These are phyloP conservation scores for Anethum foeniculum DNA, from an alignment of 140 eudicot genomes.

Conservation along the genomic window DNA sequence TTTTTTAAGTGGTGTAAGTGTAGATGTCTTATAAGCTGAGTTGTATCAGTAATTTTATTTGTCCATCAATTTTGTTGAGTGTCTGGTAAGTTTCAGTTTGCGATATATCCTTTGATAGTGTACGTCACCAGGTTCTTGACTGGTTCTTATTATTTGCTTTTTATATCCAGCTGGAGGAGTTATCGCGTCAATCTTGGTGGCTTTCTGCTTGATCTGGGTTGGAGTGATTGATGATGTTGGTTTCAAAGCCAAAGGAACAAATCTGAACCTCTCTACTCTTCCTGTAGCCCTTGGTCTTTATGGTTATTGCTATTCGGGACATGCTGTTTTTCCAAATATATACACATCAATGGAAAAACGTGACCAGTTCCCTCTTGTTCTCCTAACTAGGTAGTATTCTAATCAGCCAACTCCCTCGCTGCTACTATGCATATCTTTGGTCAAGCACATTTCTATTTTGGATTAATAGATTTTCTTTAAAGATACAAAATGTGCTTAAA, in stretches of 20 bases:
- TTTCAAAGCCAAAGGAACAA: constrained; percentile 44
- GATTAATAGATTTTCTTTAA: not conserved
- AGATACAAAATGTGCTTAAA: not conserved
- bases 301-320: constrained; percentile 93
- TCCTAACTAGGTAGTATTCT: constrained; percentile 54
- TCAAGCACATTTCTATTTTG: not conserved
- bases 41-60: not conserved
- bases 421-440: not conserved
- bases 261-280: constrained; percentile 68
- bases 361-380: constrained; percentile 63
- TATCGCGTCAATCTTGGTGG: constrained; percentile 69
- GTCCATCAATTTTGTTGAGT: not conserved
- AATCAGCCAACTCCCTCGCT: not conserved
- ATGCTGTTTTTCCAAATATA: constrained; percentile 91
- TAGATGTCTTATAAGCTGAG: not conserved
- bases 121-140: not conserved
- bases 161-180: constrained; percentile 82
- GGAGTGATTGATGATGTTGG: constrained; percentile 72
- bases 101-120: not conserved
- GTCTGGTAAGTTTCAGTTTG: not conserved
- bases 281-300: constrained; percentile 96
- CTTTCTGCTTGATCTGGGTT: constrained; percentile 72
- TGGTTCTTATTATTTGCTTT: not conserved
- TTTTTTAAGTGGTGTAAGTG: not conserved
- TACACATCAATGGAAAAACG: constrained; percentile 80